Evolutionary conservation across 176 grass and related monocot genomes (phyloP), one percentile per base, ranked within the genome.

Genomic region (Carex myosuroides): DNA sequence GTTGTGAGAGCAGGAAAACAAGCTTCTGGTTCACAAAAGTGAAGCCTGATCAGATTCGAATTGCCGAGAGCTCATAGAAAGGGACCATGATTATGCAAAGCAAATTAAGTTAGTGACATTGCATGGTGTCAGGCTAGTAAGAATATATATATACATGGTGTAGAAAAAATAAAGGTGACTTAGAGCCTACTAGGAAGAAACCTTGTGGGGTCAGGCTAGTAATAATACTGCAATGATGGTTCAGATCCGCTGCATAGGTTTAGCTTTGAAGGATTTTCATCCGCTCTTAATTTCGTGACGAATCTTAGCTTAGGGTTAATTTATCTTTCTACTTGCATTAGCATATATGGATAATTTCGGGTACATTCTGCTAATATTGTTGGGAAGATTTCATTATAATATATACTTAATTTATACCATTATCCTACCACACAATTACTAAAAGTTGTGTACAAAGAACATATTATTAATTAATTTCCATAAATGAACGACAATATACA

Each of bases 21-120:
- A 53, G 60, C 58, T 83, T 83, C 61, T 68, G 29, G 81, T 24
- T 83, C 81, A 83, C 81, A 69, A 83, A 83, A 83, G 37, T 52
- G 41, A 33, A 52, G 18, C 22, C 59, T 83, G 62, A 83, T 83
- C 61, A 83, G 81, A 83, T 83, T 83, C 81, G 81, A 83, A 83
- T 83, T 83, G 44, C 46, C 58, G 32, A 83, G 46, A 68, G 44
- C 64, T 83, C 41, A 53, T 68, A 83, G 80, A 82, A 69, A 83
- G 24, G n/a, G 60, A 52, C 62, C 24, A 0, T 10, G 8, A 67
- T 83, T 83, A 66, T 9, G 39, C 60, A 83, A 83, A 68, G 62
- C 62, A 83, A 67, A 30, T 8, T 24, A 67, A 35, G 52, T 59
- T 37, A 57, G 18, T 37, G 20, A 52, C 18, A 7, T 55, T 56